Conservation (phyloP, 2,329 filamentous ascomycete genomes). For the Venturia oleaginea region DNA sequence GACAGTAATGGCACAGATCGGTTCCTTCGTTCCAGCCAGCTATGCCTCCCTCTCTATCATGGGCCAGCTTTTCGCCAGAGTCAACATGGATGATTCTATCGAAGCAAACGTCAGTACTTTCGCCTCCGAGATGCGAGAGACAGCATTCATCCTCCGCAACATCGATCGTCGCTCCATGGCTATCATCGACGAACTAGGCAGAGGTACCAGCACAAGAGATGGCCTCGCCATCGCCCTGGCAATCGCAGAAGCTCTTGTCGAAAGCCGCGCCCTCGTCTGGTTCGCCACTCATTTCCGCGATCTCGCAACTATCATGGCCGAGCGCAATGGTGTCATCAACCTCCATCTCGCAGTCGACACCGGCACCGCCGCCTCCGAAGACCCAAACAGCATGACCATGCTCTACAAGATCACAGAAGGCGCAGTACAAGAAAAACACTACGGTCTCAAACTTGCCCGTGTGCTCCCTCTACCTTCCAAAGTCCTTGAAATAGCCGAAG, state of each 20-base stretch:
- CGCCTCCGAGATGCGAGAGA: conserved; percentile 90
- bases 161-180: conserved; percentile 67
- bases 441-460: conserved; percentile 74
- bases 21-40: conserved; percentile 77
- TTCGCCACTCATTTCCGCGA: conserved; percentile 92
- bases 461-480: conserved; percentile 61
- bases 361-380: conserved; percentile 12
- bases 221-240: conserved; percentile 83
- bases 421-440: conserved; percentile 60
- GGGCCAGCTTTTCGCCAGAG: conserved; percentile 75
- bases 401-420: conserved; percentile 75
- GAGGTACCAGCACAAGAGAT: conserved; percentile 82
- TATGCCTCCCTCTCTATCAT: conserved; percentile 75
- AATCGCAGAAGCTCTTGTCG: conserved; percentile 78
- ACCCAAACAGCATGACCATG: conserved; percentile 59
- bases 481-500: conserved; percentile 60
- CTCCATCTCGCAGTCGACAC: conserved; percentile 68
- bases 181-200: conserved; percentile 85
- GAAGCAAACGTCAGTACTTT: conserved; percentile 92
- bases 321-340: conserved; percentile 71
- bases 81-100: conserved; percentile 79
- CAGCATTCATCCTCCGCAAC: conserved; percentile 83
- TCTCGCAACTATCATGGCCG: conserved; percentile 63
- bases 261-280: conserved; percentile 70
- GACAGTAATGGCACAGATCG: conserved; percentile 88